Evolutionary conservation across 352 stramenopile genomes (phyloP).

Genomic region (Globisporangium apiculatum): DNA sequence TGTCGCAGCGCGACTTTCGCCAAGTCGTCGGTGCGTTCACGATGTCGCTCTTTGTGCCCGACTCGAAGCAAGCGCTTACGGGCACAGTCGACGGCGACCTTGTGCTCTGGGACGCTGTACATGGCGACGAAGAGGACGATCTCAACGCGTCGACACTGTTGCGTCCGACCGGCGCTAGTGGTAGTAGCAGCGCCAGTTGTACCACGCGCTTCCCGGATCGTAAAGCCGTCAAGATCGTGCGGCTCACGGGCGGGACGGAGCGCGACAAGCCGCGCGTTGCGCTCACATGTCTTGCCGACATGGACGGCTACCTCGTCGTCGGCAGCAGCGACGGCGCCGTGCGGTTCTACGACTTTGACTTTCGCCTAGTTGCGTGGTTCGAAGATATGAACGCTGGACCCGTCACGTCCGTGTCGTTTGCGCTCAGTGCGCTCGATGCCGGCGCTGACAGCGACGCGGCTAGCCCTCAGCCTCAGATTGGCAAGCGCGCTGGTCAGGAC

Average conservation of each 20-base stretch:
- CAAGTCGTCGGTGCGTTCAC: conserved; percentile 81
- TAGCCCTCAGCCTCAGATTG: not conserved
- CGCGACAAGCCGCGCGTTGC: conserved; percentile 36
- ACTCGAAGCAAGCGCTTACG: conserved; percentile 79
- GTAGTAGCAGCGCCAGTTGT: too few species aligned
- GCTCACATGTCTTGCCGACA: conserved; percentile 58
- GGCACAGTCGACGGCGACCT: conserved; percentile 83
- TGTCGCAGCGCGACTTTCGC: conserved; percentile 77
- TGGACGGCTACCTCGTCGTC: conserved; percentile 88
- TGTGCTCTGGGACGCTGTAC: conserved; percentile 80
- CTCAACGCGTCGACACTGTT: conserved; percentile 13
- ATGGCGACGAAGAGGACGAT: conserved; percentile 18
- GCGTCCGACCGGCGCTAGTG: not conserved
- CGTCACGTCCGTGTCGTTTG: conserved; percentile 88
- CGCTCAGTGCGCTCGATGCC: conserved; percentile 13
- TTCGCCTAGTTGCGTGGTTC: conserved; percentile 91
- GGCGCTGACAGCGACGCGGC: conserved; percentile 20
- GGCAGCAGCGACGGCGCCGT: conserved; percentile 87
- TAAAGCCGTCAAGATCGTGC: conserved; percentile 80
- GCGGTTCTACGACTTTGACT: conserved; percentile 92
- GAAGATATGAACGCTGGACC: conserved; percentile 90
- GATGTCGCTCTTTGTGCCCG: conserved; percentile 82
- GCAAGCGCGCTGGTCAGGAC: not conserved
- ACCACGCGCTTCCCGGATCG: conserved; percentile 42
- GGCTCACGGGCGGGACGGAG: conserved; percentile 41